phyloP scores from a whole-genome alignment of 2,329 filamentous ascomycete species.

The Paraconiothyrium brasiliense region DNA sequence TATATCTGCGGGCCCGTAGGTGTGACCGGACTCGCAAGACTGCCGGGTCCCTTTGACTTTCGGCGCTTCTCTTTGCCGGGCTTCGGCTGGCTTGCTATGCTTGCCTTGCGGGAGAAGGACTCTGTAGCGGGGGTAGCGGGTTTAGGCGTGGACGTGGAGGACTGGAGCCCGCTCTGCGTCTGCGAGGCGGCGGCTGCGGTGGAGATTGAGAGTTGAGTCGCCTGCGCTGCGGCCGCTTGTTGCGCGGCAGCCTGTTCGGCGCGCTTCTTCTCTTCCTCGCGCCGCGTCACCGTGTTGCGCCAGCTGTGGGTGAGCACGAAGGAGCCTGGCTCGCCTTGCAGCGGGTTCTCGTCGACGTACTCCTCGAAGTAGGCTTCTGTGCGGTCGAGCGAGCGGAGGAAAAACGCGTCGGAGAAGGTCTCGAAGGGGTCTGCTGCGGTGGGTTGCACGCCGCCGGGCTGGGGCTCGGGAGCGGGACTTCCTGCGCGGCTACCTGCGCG shows the following conservation, averaged over 20 bases:
- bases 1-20: conserved; percentile 27
- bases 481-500: conserved; percentile 42
- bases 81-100: conserved; percentile 38
- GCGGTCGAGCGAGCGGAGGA: conserved; percentile 60
- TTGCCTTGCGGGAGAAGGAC: conserved; percentile 35
- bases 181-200: conserved; percentile 10
- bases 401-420: conserved; percentile 43
- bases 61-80: conserved; percentile 42
- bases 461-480: conserved; percentile 33
- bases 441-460: conserved; percentile 17
- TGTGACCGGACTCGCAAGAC: conserved; percentile 44
- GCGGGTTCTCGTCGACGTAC: conserved; percentile 71
- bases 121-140: conserved; percentile 23
- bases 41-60: conserved; percentile 46
- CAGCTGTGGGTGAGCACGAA: conserved; percentile 60
- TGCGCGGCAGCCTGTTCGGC: conserved; percentile 22
- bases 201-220: conserved; percentile 8
- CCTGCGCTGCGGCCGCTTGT: conserved; percentile 23
- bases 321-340: conserved; percentile 69
- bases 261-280: conserved; percentile 43
- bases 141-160: conserved; percentile 24
- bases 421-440: conserved; percentile 26
- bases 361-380: conserved; percentile 66
- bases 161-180: conserved; percentile 12
- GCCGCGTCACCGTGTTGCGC: conserved; percentile 49